Evolutionary conservation across 2,329 filamentous ascomycete species (phyloP).

Genomic region (Fusarium sp.): DNA sequence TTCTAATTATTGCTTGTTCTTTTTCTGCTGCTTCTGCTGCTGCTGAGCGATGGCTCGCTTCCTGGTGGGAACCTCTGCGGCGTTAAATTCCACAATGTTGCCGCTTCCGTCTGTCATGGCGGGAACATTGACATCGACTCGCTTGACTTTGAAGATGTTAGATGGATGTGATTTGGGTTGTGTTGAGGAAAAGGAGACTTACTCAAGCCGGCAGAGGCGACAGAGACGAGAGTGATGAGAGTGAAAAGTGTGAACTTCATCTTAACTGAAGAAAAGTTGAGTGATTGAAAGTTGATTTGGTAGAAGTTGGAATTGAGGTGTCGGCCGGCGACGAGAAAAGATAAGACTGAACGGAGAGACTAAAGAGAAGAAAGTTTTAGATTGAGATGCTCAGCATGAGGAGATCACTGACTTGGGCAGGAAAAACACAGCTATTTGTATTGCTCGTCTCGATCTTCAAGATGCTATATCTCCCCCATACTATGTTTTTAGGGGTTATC

Average conservation of each 20-base stretch:
- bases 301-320: slow-evolving; percentile 47
- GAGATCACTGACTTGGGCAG: background rate
- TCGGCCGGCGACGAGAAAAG: slow-evolving; percentile 64
- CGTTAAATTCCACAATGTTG: slow-evolving; percentile 59
- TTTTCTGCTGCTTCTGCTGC: slow-evolving; percentile 10
- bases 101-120: slow-evolving; percentile 61
- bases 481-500: slow-evolving; percentile 3
- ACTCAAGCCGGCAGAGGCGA: slow-evolving; percentile 56
- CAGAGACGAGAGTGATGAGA: slow-evolving; percentile 59
- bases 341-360: slow-evolving; percentile 14
- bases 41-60: slow-evolving; percentile 11
- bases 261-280: slow-evolving; percentile 49
- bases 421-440: slow-evolving; percentile 27
- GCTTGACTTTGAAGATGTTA: slow-evolving; percentile 30
- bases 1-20: slow-evolving; percentile 10
- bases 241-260: slow-evolving; percentile 65
- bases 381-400: slow-evolving; percentile 15
- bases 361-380: slow-evolving; percentile 6
- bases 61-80: slow-evolving; percentile 54
- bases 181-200: slow-evolving; percentile 17
- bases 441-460: background rate
- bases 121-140: slow-evolving; percentile 50
- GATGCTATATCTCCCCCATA: background rate
- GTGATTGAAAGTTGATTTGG: slow-evolving; percentile 21
- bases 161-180: background rate